Percentiles rank a stretch among this genome's conserved stretches.
phyloP scores from a whole-genome alignment of 306 rosid genomes.

The Canavalia gladiata region DNA sequence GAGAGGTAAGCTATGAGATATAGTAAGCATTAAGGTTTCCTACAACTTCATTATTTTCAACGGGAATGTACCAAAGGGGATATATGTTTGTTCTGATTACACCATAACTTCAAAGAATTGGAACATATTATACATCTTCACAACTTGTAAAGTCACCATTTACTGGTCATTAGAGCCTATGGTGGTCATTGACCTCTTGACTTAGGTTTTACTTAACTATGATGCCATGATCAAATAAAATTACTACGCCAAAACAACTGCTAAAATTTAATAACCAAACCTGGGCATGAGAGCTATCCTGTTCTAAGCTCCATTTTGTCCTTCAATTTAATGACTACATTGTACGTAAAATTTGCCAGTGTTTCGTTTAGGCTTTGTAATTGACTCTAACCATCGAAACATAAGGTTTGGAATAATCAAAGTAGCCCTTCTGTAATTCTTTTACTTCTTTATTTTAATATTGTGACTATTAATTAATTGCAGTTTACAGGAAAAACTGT shows the following conservation, averaged over 20 bases:
- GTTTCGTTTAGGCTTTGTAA: not conserved
- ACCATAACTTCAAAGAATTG: not conserved
- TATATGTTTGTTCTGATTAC: not conserved
- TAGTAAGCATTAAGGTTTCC: not conserved
- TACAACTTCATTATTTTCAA: conserved; percentile 6
- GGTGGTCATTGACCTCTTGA: conserved; percentile 15
- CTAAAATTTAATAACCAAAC: conserved; percentile 18
- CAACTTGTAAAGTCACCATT: conserved; percentile 12
- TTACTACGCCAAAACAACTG: conserved; percentile 9
- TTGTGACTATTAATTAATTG: not conserved
- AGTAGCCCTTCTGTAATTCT: conserved; percentile 2
- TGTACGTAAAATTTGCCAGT: not conserved
- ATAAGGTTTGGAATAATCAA: not conserved
- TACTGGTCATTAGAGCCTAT: conserved; percentile 21
- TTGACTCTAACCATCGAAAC: conserved; percentile 1
- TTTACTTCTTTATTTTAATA: conserved; percentile 19
- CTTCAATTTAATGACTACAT: not conserved
- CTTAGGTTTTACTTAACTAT: not conserved
- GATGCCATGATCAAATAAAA: conserved; percentile 13
- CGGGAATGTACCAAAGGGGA: not conserved
- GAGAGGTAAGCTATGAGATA: conserved; percentile 61
- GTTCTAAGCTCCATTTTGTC: conserved; percentile 7
- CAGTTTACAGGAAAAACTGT: not conserved
- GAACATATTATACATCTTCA: conserved; percentile 3
- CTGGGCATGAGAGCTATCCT: not conserved